Percentiles rank a stretch among this genome's conserved stretches.
Evolutionary conservation across 164 flowering plant genomes (phyloP).

Genomic region (Chimonanthus praecox): DNA sequence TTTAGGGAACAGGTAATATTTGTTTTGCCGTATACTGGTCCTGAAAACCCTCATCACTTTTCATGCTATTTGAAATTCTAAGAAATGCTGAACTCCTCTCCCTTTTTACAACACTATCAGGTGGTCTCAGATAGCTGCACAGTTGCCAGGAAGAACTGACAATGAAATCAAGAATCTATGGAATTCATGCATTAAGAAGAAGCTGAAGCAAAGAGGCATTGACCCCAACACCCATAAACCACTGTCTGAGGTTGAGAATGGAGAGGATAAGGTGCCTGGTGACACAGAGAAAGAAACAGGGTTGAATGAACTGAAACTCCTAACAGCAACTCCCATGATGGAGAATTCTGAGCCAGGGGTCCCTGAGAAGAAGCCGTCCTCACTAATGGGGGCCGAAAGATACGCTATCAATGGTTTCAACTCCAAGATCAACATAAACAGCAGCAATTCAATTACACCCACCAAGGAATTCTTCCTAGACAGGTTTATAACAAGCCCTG

Average conservation of each 20-base stretch:
- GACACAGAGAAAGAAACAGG: conserved; percentile 18
- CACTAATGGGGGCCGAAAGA: conserved; percentile 9
- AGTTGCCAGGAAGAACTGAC: conserved; percentile 87
- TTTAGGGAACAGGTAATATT: conserved; percentile 71
- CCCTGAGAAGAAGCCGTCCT: conserved; percentile 14
- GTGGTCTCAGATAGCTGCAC: conserved; percentile 96
- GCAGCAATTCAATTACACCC: conserved; percentile 12
- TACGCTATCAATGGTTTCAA: conserved; percentile 9
- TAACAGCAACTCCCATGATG: conserved; percentile 15
- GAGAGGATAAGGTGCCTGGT: conserved; percentile 23
- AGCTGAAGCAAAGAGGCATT: conserved; percentile 83
- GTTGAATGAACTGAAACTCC: conserved; percentile 4
- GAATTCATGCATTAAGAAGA: conserved; percentile 92
- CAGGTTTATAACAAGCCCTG: conserved; percentile 32
- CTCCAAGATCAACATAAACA: conserved; percentile 18
- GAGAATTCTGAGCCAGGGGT: conserved; percentile 19
- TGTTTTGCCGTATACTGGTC: neutral
- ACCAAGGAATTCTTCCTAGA: conserved; percentile 52
- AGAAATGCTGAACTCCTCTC: conserved; percentile 1
- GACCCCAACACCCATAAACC: conserved; percentile 88
- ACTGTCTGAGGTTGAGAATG: conserved; percentile 50
- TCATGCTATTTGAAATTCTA: neutral
- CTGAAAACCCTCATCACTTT: neutral
- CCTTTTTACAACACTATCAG: conserved; percentile 29
- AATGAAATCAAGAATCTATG: conserved; percentile 89